Conservation (phyloP, 164 flowering plant genomes). For the Warburgia ugandensis region DNA sequence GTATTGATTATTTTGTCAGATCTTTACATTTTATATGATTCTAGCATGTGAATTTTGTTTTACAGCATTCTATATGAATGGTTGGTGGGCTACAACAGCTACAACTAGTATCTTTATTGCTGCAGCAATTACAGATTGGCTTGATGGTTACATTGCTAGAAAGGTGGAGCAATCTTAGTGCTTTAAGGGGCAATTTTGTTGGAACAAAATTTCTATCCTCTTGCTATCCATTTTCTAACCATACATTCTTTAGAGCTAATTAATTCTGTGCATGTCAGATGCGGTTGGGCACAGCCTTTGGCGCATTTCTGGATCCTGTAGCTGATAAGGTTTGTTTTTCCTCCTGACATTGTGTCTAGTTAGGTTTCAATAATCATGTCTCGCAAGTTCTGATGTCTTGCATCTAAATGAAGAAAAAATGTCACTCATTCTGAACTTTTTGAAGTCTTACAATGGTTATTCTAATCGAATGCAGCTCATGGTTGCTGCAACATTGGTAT, state of each 20-base stretch:
- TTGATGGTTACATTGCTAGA: slow-evolving; percentile 94
- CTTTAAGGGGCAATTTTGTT: slow-evolving; percentile 1
- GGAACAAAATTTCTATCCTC: background rate
- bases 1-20: background rate
- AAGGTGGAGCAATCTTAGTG: slow-evolving; percentile 53
- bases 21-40: slow-evolving; percentile 8
- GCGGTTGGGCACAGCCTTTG: slow-evolving; percentile 75
- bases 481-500: too few species aligned
- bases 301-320: slow-evolving; percentile 98
- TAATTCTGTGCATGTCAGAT: slow-evolving; percentile 43
- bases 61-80: slow-evolving; percentile 67
- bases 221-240: background rate
- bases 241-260: slow-evolving; percentile 4
- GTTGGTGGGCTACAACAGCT: slow-evolving; percentile 75
- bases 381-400: too few species aligned
- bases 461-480: too few species aligned
- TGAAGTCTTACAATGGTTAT: too few species aligned
- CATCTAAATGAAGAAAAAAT: too few species aligned
- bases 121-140: slow-evolving; percentile 98
- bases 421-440: too few species aligned
- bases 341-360: background rate
- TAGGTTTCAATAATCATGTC: too few species aligned
- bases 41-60: slow-evolving; percentile 15
- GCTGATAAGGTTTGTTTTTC: slow-evolving; percentile 76
- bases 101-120: slow-evolving; percentile 82